These are phyloP conservation scores for Colletotrichum theobromicola DNA, from an alignment of 2,329 filamentous ascomycete genomes.

Conservation along the genomic window DNA sequence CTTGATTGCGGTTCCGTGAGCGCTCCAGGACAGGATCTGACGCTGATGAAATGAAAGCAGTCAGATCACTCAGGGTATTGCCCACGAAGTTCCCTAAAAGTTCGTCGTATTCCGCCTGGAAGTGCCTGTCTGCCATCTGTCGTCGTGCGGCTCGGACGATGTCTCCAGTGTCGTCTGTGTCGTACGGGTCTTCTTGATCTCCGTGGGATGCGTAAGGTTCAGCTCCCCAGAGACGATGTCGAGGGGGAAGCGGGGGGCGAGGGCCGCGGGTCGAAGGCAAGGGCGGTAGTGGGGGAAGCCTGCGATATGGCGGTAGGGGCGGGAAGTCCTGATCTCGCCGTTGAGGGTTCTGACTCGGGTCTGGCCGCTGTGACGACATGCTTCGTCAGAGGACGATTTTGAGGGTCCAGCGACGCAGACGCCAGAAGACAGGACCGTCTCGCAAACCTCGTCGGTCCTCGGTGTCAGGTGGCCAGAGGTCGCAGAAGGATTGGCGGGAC, in stretches of 20 bases:
- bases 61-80: conserved; percentile 12
- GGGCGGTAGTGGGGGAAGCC: conserved; percentile 35
- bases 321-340: conserved; percentile 37
- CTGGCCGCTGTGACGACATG: conserved; percentile 22
- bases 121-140: conserved; percentile 20
- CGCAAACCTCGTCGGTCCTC: neutral
- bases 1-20: neutral
- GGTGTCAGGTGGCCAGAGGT: neutral
- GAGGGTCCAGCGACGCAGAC: conserved; percentile 21
- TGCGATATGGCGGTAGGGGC: conserved; percentile 31
- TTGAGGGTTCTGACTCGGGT: conserved; percentile 27
- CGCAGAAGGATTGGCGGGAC: neutral
- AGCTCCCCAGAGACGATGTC: conserved; percentile 5
- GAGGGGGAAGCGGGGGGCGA: neutral
- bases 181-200: neutral
- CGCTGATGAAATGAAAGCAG: conserved; percentile 9
- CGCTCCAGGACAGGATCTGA: neutral
- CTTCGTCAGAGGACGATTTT: conserved; percentile 1
- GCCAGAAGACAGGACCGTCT: neutral
- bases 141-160: neutral
- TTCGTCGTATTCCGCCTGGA: conserved; percentile 22
- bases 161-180: neutral
- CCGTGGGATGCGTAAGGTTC: neutral
- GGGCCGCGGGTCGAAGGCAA: neutral
- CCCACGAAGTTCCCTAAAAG: conserved; percentile 15